Conservation (phyloP, 2,329 filamentous ascomycete species). For the Pseudopithomyces chartarum region DNA sequence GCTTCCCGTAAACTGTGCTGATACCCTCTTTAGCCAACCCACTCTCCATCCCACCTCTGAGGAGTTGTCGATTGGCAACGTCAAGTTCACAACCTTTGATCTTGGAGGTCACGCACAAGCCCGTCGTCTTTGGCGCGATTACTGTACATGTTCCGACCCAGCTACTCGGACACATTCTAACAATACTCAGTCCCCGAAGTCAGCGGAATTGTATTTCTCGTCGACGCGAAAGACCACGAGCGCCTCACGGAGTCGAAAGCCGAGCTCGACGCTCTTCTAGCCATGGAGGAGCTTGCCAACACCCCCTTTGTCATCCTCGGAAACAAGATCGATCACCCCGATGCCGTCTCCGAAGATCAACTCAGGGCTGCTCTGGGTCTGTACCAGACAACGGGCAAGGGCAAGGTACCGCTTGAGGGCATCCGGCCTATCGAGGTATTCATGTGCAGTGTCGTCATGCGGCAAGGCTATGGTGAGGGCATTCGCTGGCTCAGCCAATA, state of each 20-base stretch:
- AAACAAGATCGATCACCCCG: conserved; percentile 99
- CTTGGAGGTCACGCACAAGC: conserved; percentile 49
- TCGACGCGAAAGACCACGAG: conserved; percentile 97
- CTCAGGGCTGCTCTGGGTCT: conserved; percentile 88
- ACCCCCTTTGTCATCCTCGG: conserved; percentile 95
- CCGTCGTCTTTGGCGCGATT: conserved; percentile 47
- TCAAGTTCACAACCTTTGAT: conserved; percentile 94
- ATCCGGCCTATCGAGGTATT: conserved; percentile 80
- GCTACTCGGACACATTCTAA: conserved; percentile 8
- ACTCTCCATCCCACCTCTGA: conserved; percentile 66
- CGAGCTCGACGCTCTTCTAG: conserved; percentile 89
- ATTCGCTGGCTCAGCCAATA: conserved; percentile 51
- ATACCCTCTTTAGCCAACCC: conserved; percentile 24
- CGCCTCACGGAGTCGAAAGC: conserved; percentile 93
- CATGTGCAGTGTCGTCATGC: conserved; percentile 97
- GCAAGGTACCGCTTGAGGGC: conserved; percentile 44
- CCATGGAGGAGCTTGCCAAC: conserved; percentile 96
- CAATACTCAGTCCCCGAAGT: conserved; percentile 41
- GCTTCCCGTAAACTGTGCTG: conserved; percentile 1
- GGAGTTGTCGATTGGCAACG: conserved; percentile 54
- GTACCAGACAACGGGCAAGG: conserved; percentile 67
- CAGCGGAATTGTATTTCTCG: conserved; percentile 89
- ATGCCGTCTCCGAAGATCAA: conserved; percentile 94
- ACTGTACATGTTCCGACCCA: conserved; percentile 28
- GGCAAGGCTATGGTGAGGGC: conserved; percentile 67